Evolutionary conservation across 1,139 yeast species (phyloP).

Genomic region (Dujonia santamariae): DNA sequence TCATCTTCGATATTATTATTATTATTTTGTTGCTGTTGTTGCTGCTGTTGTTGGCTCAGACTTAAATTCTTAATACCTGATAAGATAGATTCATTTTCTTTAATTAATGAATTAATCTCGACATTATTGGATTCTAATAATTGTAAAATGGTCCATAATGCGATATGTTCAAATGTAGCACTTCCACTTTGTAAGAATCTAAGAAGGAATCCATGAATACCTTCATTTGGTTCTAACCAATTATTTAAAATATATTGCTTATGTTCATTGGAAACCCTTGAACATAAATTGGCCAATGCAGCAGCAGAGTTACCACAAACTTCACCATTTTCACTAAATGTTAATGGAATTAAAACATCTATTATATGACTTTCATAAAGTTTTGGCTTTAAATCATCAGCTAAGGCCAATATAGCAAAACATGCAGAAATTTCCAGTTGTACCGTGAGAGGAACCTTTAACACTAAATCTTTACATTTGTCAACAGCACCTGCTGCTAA

Average conservation of each 20-base stretch:
- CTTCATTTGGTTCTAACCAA: slow-evolving; percentile 82
- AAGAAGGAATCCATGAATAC: slow-evolving; percentile 79
- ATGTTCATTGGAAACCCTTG: slow-evolving; percentile 77
- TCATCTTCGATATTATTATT: slow-evolving; percentile 23
- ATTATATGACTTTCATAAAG: slow-evolving; percentile 81
- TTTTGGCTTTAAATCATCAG: slow-evolving; percentile 89
- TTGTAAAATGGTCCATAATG: slow-evolving; percentile 95
- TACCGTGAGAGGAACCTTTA: slow-evolving; percentile 80
- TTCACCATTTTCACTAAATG: slow-evolving; percentile 84
- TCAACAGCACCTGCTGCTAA: slow-evolving; percentile 95
- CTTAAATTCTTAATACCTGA: slow-evolving; percentile 54
- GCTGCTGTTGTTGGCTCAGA: slow-evolving; percentile 37
- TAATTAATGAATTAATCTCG: slow-evolving; percentile 62
- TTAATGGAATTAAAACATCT: slow-evolving; percentile 87
- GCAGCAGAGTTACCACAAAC: slow-evolving; percentile 99
- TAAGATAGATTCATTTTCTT: slow-evolving; percentile 56
- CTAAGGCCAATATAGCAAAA: slow-evolving; percentile 92
- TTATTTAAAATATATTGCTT: slow-evolving; percentile 68
- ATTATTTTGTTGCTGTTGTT: slow-evolving; percentile 16
- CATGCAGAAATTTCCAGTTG: slow-evolving; percentile 97
- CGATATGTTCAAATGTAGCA: slow-evolving; percentile 97
- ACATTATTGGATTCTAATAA: slow-evolving; percentile 82
- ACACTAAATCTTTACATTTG: slow-evolving; percentile 84
- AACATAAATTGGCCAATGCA: slow-evolving; percentile 92
- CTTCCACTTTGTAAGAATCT: slow-evolving; percentile 81